Percentiles rank a stretch among this genome's conserved stretches.
phyloP scores from a whole-genome alignment of 371 early-diverging fungal genomes.

The Apophysomyces variabilis region DNA sequence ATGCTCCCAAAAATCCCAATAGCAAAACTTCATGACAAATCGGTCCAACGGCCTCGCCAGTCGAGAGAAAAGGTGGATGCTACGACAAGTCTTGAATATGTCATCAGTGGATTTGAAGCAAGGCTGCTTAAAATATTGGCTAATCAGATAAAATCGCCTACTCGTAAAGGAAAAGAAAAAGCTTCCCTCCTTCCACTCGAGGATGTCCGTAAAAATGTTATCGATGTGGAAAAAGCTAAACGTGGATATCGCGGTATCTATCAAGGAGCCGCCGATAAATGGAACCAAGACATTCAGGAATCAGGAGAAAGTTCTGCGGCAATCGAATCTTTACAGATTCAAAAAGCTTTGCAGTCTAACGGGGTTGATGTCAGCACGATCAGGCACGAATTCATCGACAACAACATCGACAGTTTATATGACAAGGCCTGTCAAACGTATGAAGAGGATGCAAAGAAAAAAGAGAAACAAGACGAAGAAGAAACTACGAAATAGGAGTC shows the following conservation, averaged over 20 bases:
- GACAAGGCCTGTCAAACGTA: neutral
- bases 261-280: constrained; percentile 2
- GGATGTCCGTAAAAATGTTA: neutral
- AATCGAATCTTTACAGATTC: constrained; percentile 3
- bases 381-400: neutral
- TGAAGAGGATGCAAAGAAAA: neutral
- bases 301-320: constrained; percentile 3
- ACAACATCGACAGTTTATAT: neutral
- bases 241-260: constrained; percentile 1
- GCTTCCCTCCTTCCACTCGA: neutral
- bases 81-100: neutral
- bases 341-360: neutral
- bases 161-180: neutral
- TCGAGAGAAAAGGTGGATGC: neutral
- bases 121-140: neutral
- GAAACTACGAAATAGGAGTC: neutral
- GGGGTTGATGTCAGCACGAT: neutral
- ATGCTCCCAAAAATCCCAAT: no score
- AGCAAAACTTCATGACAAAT: neutral
- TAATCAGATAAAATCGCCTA: neutral
- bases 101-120: neutral
- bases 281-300: neutral
- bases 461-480: neutral
- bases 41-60: neutral
- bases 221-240: neutral